Conservation (phyloP, 768 basidiomycete species). For the Lanmaoa pseudosensibilis region DNA sequence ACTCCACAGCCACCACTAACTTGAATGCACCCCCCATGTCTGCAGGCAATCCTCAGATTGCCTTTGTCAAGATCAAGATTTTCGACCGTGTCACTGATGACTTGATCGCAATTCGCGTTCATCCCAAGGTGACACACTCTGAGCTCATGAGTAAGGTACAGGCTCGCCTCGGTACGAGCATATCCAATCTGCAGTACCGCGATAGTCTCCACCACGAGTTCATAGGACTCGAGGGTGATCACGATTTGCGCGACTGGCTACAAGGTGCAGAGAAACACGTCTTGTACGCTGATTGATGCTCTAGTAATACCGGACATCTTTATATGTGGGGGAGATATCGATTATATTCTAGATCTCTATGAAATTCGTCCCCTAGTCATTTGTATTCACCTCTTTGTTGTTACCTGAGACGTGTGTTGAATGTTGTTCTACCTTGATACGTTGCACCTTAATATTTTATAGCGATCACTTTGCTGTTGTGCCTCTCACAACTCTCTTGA, state of each 20-base stretch:
- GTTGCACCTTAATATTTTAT: slow-evolving; percentile 14
- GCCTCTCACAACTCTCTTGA: background rate
- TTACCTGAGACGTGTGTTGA: slow-evolving; percentile 1
- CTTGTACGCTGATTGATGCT: slow-evolving; percentile 67
- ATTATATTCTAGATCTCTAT: slow-evolving; percentile 32
- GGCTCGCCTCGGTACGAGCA: slow-evolving; percentile 76
- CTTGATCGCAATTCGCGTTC: slow-evolving; percentile 94
- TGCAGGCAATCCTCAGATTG: slow-evolving; percentile 72
- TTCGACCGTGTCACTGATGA: slow-evolving; percentile 93
- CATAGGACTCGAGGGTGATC: slow-evolving; percentile 61
- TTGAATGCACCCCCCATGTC: slow-evolving; percentile 73
- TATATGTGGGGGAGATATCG: slow-evolving; percentile 12
- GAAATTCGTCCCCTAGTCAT: slow-evolving; percentile 17
- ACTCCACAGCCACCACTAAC: slow-evolving; percentile 49
- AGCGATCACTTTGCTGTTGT: background rate
- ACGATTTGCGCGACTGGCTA: slow-evolving; percentile 70
- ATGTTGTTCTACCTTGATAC: slow-evolving; percentile 3
- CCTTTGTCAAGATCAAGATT: slow-evolving; percentile 98
- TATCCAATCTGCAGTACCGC: slow-evolving; percentile 70
- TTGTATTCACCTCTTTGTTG: slow-evolving; percentile 8
- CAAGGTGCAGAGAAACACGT: slow-evolving; percentile 79
- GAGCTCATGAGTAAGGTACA: slow-evolving; percentile 94
- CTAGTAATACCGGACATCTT: slow-evolving; percentile 7
- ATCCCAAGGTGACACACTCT: slow-evolving; percentile 81
- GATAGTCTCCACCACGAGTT: slow-evolving; percentile 67